Base-by-base conservation (phyloP, 371 early-diverging fungal genomes). In the Actinomortierella ambigua region DNA sequence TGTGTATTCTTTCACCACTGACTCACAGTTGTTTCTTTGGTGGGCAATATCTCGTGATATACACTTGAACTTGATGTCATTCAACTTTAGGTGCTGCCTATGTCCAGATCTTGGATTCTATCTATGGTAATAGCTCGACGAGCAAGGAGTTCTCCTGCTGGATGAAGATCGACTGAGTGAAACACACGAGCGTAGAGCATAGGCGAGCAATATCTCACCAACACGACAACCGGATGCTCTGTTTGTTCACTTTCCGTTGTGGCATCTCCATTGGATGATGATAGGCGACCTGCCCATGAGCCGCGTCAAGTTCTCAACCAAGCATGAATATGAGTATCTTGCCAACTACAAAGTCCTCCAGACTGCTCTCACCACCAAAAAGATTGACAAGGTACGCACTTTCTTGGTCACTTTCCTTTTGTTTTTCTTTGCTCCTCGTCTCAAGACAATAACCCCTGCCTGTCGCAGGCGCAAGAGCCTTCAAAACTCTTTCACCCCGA, bases 331-430 rank as follows among this genome's bases (percentile, higher is more conserved):
- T 80, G 93, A 93, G 63, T 93, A 88, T 67, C 79, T 93, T 15
- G 75, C 77, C 41, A 95, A 95, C 81, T 93, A 82, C 79, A 93
- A 95, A 77, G 77, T 93, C 34, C 82, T 95, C 49, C 95, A 93
- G 63, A 68, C 69, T 57, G 57, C 69, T 47, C 88, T 95, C 63
- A 79, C 80, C 57, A 81, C 81, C 56, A 90, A 92, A 67, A 84
- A 82, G 75, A 48, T 88, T 48, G 83, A 85, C 64, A 85, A 82
- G 77, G 76, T 79, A 73, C 14, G 27, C 46, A 43, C 20, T 53
- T 28, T 24, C 29, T 28, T 39, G 22, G 18, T 28, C 22, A 24
- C 43, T 9, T 54, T 27, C 44, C 7, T 23, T 26, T 51, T 9
- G 3, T 43, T 56, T 50, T 22, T n/a, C n/a, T n/a, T n/a, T n/a